Conservation (phyloP, 306 rosid genomes). For the Casuarina equisetifolia region DNA sequence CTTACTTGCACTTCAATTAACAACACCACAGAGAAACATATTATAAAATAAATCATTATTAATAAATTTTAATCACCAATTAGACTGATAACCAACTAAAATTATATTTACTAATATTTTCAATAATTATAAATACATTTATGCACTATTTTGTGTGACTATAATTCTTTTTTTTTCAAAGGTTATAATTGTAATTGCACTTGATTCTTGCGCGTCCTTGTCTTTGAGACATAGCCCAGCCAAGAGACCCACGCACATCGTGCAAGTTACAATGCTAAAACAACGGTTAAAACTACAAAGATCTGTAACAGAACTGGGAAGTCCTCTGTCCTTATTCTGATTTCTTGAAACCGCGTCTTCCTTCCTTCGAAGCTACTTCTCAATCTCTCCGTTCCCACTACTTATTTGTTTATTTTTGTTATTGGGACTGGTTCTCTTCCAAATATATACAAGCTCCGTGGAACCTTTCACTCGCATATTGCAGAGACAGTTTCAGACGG, state of each 20-base stretch:
- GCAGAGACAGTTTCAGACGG: neutral
- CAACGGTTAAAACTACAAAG: slow-evolving; percentile 22
- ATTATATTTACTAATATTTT: too few species aligned
- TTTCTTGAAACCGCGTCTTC: neutral
- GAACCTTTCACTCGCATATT: neutral
- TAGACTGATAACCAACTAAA: too few species aligned
- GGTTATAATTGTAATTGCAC: slow-evolving; percentile 14
- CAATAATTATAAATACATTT: too few species aligned
- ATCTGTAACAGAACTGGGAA: neutral
- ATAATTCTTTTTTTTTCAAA: neutral
- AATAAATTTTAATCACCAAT: too few species aligned
- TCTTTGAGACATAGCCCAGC: neutral
- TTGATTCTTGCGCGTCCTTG: too few species aligned
- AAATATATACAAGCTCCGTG: neutral
- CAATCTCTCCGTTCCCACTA: slow-evolving; percentile 9
- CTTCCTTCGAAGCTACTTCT: slow-evolving; percentile 37
- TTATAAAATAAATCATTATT: too few species aligned
- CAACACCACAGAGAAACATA: too few species aligned
- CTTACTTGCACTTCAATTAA: too few species aligned
- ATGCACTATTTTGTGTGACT: too few species aligned
- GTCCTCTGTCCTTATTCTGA: neutral
- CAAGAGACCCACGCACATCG: neutral
- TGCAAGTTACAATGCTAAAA: neutral
- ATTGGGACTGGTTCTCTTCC: neutral
- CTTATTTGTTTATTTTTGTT: neutral